Evolutionary conservation across 345 rosid species (phyloP).

Genomic region (Eucalyptus tenuipes): DNA sequence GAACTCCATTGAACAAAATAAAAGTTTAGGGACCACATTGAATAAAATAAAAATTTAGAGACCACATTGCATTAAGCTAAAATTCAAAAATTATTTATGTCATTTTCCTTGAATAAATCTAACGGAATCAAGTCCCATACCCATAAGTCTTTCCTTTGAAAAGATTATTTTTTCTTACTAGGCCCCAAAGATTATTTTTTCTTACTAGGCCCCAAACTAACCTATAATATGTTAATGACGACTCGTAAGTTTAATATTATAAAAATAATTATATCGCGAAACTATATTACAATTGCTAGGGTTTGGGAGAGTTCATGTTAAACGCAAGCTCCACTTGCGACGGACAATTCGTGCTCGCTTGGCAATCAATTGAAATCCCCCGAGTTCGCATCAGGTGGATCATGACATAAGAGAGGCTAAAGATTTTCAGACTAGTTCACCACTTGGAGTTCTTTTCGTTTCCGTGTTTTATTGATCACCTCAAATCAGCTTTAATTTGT

Average conservation of each 20-base stretch:
- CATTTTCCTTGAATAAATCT: not conserved
- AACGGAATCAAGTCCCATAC: not conserved
- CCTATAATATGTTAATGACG: not conserved
- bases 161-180: not conserved
- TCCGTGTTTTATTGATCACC: not conserved
- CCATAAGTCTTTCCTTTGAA: not conserved
- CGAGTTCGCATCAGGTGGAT: not conserved
- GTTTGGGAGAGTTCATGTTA: not conserved
- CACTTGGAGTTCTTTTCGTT: not conserved
- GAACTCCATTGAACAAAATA: too few relatives aligned
- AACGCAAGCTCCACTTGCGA: not conserved
- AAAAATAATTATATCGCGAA: not conserved
- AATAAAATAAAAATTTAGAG: too few relatives aligned
- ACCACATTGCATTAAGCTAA: too few relatives aligned
- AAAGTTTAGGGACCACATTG: fast-evolving
- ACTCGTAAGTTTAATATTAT: not conserved
- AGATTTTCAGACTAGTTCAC: not conserved
- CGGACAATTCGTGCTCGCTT: not conserved
- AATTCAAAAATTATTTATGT: too few relatives aligned
- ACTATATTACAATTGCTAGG: not conserved
- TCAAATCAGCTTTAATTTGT: not conserved
- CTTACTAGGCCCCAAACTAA: not conserved
- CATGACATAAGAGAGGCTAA: not conserved
- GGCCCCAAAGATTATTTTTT: not conserved
- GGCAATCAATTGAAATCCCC: not conserved